Evolutionary conservation across 2,329 filamentous ascomycete species (phyloP), one percentile per base, ranked within the genome.

Genomic region (Geosmithia flava): DNA sequence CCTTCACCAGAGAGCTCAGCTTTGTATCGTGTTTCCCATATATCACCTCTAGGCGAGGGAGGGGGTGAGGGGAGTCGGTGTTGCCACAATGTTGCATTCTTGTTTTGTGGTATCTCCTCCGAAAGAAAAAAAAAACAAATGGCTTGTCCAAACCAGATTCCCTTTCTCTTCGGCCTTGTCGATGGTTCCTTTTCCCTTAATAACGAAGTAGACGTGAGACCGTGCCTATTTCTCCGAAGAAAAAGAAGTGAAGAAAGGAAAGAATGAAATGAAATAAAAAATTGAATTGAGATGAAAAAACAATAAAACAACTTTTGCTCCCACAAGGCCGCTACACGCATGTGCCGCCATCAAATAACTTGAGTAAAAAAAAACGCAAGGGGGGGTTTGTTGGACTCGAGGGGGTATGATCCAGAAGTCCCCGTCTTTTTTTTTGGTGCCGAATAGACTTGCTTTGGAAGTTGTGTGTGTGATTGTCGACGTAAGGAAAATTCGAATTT

Each of bases 361-460:
- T 16, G 27, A 42, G 29, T 33, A 20, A 37, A 27, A 41, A 45
- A 48, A 30, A 16, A 47, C 8, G 6, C 17, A 23, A 45, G 20
- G 8, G 23, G 23, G 23, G 23, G 23, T 27, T 19, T 27, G 33
- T 37, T 37, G 33, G 33, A 37, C 33, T 37, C 11, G 46, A 33
- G 29, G 48, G 48, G 48, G 48, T 47, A 49, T 49, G 48, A 44
- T 46, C 20, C 37, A 17, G 29, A 30, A 45, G 37, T 43, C 48
- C 33, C 33, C 40, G 27, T 39, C 8, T 27, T 49, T 46, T 47
- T 49, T 49, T 49, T 49, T 27, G 48, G 48, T 49, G 48, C 48
- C 42, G 42, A 47, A 46, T 47, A 45, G 48, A 49, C 48, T 42
- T 48, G 48, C 48, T 50, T 45, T 43, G 20, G 29, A 47, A 43